phyloP scores from a whole-genome alignment of 2,329 filamentous ascomycete genomes.

The Claviceps sp. region DNA sequence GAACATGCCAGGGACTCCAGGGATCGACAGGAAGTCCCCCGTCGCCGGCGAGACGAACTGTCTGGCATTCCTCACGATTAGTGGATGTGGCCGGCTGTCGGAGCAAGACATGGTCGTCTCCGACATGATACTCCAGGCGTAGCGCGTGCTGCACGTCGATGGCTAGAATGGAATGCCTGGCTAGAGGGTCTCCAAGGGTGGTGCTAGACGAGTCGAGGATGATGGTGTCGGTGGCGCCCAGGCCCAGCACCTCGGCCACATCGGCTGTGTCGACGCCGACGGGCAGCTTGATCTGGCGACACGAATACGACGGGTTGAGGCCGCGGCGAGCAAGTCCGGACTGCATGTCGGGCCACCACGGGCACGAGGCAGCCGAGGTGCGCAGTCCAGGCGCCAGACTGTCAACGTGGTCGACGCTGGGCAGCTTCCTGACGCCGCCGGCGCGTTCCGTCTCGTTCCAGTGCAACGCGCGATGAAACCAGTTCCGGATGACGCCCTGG shows the following conservation, averaged over 20 bases:
- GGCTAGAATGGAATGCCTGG: conserved; percentile 60
- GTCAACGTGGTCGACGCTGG: conserved; percentile 6
- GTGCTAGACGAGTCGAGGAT: conserved; percentile 48
- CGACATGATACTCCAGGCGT: conserved; percentile 43
- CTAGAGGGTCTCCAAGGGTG: conserved; percentile 26
- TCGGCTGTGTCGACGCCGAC: conserved; percentile 35
- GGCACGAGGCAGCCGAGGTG: conserved; percentile 1
- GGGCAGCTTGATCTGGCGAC: conserved; percentile 29
- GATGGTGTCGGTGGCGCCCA: conserved; percentile 31
- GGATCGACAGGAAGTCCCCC: conserved; percentile 11
- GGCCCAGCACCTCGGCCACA: conserved; percentile 37
- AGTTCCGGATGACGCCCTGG: conserved; percentile 53
- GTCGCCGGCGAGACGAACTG: conserved; percentile 8
- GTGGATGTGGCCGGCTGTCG: conserved; percentile 12
- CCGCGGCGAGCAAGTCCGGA: conserved; percentile 16
- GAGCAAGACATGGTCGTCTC: conserved; percentile 24
- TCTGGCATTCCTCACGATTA: conserved; percentile 15
- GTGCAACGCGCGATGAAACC: conserved; percentile 52
- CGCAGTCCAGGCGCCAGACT: conserved; percentile 10
- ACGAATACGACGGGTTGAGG: conserved; percentile 23
- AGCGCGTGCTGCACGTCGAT: conserved; percentile 44
- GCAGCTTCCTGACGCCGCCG: conserved; percentile 5
- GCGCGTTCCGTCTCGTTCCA: conserved; percentile 37
- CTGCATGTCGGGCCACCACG: conserved; percentile 14
- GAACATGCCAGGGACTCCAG: conserved; percentile 34